Base-by-base conservation (phyloP, 1,284 basidiomycete genomes). In the Phellopilus nigrolimitatus region DNA sequence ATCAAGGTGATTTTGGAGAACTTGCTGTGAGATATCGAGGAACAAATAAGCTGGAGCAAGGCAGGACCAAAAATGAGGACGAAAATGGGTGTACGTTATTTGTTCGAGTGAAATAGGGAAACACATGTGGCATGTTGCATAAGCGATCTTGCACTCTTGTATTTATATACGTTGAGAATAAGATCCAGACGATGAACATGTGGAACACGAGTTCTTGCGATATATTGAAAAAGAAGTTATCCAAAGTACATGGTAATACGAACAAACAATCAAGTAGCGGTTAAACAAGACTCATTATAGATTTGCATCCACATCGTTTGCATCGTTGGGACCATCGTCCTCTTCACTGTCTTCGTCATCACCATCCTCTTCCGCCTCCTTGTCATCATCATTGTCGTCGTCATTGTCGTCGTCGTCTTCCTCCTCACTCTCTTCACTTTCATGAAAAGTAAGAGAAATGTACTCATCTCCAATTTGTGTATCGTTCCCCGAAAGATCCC, bases 391-490 rank as follows among this genome's bases (percentile, higher is more conserved):
- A 15, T 70, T 70, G 3, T 71, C 72, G 0, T 70, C 70, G 2
- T 69, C 69, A 0, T 69, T 67, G 1, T 71, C 71, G 7, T 73
- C 71, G 15, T 75, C 75, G 13, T 78, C 78, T 34, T 73, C 74
- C 22, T 78, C 73, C 4, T 74, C 73, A 31, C 71, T 73, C 41
- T 73, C 71, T 57, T 79, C 84, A 63, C 83, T 88, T 67, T 90
- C 88, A 61, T 85, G 77, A 66, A 90, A 90, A 56, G 83, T 88
- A 62, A 91, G 76, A 66, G 88, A 87, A 64, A 91, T 89, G 70
- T 78, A 91, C 74, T 90, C 88, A 73, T 89, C 84, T 56, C 85
- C 82, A 56, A 87, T 71, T 65, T 82, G 73, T 53, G 76, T 82
- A 62, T 82, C 73, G 59, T 79, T 73, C 19, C 25, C 49, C 51